Base-by-base conservation (phyloP, 108 stramenopile species). In the Nitzschia sp. region DNA sequence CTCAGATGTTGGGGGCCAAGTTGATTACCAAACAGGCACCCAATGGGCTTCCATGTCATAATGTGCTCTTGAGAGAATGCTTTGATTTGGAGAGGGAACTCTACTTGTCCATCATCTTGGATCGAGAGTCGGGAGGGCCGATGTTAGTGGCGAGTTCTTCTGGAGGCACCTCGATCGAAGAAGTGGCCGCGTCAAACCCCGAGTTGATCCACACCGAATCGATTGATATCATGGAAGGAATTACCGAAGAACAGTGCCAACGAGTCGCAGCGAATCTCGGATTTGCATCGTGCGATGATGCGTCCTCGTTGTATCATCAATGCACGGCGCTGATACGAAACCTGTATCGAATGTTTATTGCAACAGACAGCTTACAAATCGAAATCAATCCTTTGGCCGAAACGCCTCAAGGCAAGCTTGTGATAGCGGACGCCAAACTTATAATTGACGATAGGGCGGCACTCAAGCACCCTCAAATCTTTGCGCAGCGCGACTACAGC, bases 381-480 rank as follows among this genome's bases (percentile, higher is more conserved):
- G 94, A 95, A 76, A 83, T 95, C 53, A 95, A 95, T 72, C 94
- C 94, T 0, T 70, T 95, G 6, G 89, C 89, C 23, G 92, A 93
- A 63, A 91, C 90, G 15, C 68, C 78, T 16, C 84, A 91, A 22
- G 92, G 91, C 2, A 76, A 77, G 44, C 84, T 94, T 41, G 71
- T 92, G 30, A 89, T 86, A 35, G 86, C 83, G 60, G 94, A 95
- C 65, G 94, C 94, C 62, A 95, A 95, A 83, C 72, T 95, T 9
- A 91, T 91, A 63, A 93, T 95, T 69, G 94, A 95, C 69, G 91
- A 91, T 52, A 93, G 92, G 63, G 94, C 94, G n/a, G 88, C 80
- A 61, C 91, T 82, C 73, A 66, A 91, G n/a, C 94, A 95, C 73
- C 56, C 66, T 32, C 64, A 66, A 21, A 79, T 92, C 26, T 91